phyloP scores from a whole-genome alignment of 306 rosid species.

The Vigna hirtella region DNA sequence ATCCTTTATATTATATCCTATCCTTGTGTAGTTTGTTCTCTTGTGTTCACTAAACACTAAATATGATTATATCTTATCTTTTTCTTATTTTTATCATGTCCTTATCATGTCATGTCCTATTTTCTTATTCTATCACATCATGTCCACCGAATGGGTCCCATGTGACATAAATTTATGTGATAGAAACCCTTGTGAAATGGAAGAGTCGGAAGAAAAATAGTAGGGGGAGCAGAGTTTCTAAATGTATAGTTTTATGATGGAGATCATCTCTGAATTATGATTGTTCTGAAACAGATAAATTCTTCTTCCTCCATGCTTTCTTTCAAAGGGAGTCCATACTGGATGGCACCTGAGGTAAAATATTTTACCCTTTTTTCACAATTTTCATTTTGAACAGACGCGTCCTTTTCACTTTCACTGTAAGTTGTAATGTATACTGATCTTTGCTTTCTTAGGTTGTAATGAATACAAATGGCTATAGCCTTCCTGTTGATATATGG shows the following conservation, averaged over 20 bases:
- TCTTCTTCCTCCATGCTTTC: slow-evolving; percentile 84
- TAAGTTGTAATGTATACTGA: slow-evolving; percentile 24
- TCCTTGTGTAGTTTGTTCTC: too few species aligned
- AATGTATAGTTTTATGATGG: slow-evolving; percentile 11
- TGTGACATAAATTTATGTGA: not conserved
- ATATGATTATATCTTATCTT: too few species aligned
- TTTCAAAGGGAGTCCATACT: slow-evolving; percentile 99
- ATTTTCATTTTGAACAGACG: slow-evolving; percentile 8
- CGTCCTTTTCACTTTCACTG: slow-evolving; percentile 17
- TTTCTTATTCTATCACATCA: too few species aligned
- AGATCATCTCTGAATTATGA: slow-evolving; percentile 41
- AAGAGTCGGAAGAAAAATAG: not conserved
- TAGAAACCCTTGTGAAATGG: not conserved
- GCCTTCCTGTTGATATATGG: slow-evolving; percentile 94
- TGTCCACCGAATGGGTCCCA: too few species aligned
- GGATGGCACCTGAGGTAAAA: slow-evolving; percentile 99
- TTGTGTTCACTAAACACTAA: too few species aligned
- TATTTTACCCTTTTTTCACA: slow-evolving; percentile 21
- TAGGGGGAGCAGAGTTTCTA: slow-evolving; percentile 14
- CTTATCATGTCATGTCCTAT: too few species aligned
- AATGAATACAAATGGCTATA: slow-evolving; percentile 90
- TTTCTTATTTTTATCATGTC: too few species aligned
- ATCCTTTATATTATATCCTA: too few species aligned
- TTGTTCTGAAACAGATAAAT: slow-evolving; percentile 67
- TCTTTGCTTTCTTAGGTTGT: slow-evolving; percentile 74